Conservation (phyloP, 2,329 filamentous ascomycete genomes). For the Colletotrichum orchidophilum region DNA sequence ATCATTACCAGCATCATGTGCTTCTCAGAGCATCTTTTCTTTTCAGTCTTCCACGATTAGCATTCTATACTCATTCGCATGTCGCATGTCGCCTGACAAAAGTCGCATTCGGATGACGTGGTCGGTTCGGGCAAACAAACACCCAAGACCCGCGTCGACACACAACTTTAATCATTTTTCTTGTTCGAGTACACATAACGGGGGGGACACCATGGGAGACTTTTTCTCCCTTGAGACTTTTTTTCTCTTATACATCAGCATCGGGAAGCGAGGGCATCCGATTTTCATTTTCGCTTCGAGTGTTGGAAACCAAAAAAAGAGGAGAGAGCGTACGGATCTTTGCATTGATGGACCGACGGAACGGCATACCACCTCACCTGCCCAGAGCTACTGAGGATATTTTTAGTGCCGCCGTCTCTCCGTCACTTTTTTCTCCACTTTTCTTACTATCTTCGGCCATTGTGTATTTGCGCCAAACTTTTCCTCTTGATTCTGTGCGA, state of each 20-base stretch:
- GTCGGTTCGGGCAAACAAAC: not conserved
- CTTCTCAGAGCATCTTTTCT: not conserved
- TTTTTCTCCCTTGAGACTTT: not conserved
- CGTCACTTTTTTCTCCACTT: not conserved
- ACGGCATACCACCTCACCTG: not conserved
- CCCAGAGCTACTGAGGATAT: not conserved
- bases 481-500: not conserved
- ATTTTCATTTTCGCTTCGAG: not conserved
- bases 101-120: constrained; percentile 24
- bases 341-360: constrained; percentile 4
- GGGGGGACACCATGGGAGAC: not conserved
- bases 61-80: constrained; percentile 26
- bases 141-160: constrained; percentile 8
- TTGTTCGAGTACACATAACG: constrained; percentile 9
- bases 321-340: not conserved
- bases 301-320: constrained; percentile 23
- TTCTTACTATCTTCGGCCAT: not conserved
- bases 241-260: constrained; percentile 3
- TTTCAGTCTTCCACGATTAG: constrained; percentile 1
- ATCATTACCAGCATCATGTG: constrained; percentile 18
- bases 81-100: no score
- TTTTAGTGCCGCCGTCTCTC: not conserved
- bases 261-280: constrained; percentile 27
- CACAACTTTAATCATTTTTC: not conserved
- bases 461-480: not conserved